Percentiles rank a stretch among this genome's conserved stretches.
phyloP scores from a whole-genome alignment of 768 basidiomycete genomes.

The Psilocybe tampanensis region DNA sequence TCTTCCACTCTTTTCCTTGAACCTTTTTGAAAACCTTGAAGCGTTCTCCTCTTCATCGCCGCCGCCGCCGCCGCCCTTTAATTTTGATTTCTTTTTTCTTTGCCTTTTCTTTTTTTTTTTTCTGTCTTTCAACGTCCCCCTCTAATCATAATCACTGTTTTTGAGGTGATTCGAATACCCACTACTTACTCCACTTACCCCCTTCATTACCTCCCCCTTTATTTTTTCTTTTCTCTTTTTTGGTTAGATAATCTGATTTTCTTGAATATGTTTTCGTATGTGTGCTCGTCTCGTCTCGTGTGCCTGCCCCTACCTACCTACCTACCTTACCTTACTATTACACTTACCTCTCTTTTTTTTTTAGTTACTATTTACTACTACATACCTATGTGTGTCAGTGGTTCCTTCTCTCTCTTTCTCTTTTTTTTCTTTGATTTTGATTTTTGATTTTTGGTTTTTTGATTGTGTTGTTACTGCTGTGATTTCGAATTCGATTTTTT shows the following conservation, averaged over 20 bases:
- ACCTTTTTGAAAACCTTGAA: no score
- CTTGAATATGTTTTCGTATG: constrained; percentile 2
- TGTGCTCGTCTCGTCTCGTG: constrained; percentile 8
- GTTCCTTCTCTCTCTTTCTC: background rate
- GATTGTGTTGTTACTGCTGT: no score
- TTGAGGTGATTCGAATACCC: no score
- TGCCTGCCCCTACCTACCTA: background rate
- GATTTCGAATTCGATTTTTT: no score
- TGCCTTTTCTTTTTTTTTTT: constrained; percentile 4
- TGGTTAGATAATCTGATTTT: background rate
- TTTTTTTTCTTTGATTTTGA: background rate
- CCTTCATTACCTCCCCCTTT: background rate
- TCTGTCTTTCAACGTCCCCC: constrained; percentile 1
- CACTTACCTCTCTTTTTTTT: no score
- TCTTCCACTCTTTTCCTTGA: constrained; percentile 10
- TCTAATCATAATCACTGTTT: no score
- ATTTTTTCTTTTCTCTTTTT: background rate
- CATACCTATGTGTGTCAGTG: no score
- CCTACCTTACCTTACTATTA: no score
- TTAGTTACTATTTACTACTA: no score
- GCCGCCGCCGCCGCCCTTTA: constrained; percentile 26
- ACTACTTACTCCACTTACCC: no score
- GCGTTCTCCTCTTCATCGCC: no score
- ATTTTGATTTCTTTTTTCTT: constrained; percentile 13
- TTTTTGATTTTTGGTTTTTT: no score